Evolutionary conservation across 371 early-diverging fungal species (phyloP), one percentile per base, ranked within the genome.

Genomic region (Mucor lusitanicus): DNA sequence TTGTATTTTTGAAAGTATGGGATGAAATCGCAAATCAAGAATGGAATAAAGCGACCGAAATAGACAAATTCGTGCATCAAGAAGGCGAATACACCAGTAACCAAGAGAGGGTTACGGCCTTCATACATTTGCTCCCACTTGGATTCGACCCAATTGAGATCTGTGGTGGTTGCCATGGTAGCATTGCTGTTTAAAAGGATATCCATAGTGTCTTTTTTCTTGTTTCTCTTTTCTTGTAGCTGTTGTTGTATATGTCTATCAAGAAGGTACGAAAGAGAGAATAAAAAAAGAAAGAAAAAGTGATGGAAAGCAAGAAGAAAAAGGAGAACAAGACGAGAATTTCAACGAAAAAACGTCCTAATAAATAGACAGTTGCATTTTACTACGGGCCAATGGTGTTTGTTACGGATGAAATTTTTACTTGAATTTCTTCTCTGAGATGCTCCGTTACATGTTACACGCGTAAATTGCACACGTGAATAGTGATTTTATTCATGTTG

Each of bases 1-100:
- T 92, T 94, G 86, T 93, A 96, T 75, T 92, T 87, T 64, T 89
- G 83, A 65, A 95, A 79, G 11, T 84, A 71, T 15, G 92, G 92
- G 59, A 93, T 90, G 67, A 78, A 81, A 74, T 91, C 91, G 70
- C 89, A 89, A 63, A 90, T 83, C 65, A 88, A 71, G 74, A 88
- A 94, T 23, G 94, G 94, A 37, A 92, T 59, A 70, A 89, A 92
- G 30, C 92, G 89, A 15, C 88, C 90, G 81, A 90, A 93, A 79
- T 94, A 93, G 61, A 92, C 88, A 58, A 90, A 37, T 73, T 93
- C 91, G 81, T 94, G 94, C 80, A 91, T 83, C 39, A 87, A 27
- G 66, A 94, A 91, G 28, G 87, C 80, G 60, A 92, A 75, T 21
- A 87, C 76, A 35, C 90, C 88, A 21, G 90, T 88, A 27, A 90